Conservation (phyloP, 768 basidiomycete genomes). For the Boletus speciosus region DNA sequence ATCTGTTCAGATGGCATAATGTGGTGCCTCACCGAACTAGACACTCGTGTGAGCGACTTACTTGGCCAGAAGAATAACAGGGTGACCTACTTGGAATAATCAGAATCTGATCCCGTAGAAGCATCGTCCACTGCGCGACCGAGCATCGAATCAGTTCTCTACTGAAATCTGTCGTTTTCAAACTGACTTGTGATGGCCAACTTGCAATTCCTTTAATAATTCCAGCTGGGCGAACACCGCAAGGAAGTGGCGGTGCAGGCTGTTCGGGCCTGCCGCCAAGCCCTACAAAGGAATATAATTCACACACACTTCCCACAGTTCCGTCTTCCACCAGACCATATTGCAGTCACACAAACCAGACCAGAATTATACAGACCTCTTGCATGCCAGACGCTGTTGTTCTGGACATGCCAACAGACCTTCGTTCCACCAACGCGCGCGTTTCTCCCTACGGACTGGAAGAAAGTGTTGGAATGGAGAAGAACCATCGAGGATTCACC, state of each 20-base stretch:
- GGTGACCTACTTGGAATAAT: constrained; percentile 82
- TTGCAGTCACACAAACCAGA: neutral
- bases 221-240: neutral
- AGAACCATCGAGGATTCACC: constrained; percentile 32
- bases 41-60: constrained; percentile 15
- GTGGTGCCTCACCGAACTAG: constrained; percentile 28
- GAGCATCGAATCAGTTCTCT: constrained; percentile 32
- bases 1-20: constrained; percentile 7
- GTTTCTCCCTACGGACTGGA: constrained; percentile 17
- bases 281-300: constrained; percentile 14
- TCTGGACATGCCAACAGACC: constrained; percentile 36
- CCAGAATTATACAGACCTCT: neutral
- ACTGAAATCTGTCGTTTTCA: constrained; percentile 10
- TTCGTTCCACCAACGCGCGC: constrained; percentile 14
- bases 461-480: constrained; percentile 3
- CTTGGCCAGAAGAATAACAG: neutral
- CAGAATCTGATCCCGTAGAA: constrained; percentile 92
- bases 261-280: neutral
- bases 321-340: neutral
- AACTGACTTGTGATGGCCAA: constrained; percentile 24
- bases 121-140: constrained; percentile 69
- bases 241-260: constrained; percentile 20
- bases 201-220: constrained; percentile 3
- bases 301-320: neutral
- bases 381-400: constrained; percentile 29